These are phyloP conservation scores for Dictyostelium capitatum DNA, from an alignment of 78 protist genomes.

Conservation along the genomic window DNA sequence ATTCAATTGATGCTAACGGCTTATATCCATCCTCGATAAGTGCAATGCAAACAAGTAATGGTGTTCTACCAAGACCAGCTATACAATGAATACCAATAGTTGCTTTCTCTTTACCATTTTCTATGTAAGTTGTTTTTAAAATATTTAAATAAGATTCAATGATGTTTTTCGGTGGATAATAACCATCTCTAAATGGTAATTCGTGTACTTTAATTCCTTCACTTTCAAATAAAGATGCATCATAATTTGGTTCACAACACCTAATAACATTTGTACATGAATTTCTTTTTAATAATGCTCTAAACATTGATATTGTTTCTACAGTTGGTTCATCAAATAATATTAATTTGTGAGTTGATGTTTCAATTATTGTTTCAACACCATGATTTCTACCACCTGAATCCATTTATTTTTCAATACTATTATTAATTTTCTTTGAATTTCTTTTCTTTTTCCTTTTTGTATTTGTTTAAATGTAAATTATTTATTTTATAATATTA, in stretches of 20 bases:
- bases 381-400: conserved; percentile 11
- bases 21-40: conserved; percentile 73
- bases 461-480: neutral
- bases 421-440: neutral
- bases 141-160: conserved; percentile 16
- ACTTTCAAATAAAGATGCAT: conserved; percentile 15
- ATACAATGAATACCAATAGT: conserved; percentile 85
- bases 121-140: neutral
- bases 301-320: neutral
- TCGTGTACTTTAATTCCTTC: conserved; percentile 19
- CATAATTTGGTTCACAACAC: conserved; percentile 35
- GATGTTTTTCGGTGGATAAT: neutral
- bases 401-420: neutral
- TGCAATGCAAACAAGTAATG: conserved; percentile 85
- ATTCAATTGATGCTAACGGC: conserved; percentile 68
- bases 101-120: conserved; percentile 16
- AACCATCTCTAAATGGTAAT: conserved; percentile 4
- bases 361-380: conserved; percentile 6
- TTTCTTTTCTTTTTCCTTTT: neutral
- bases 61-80: conserved; percentile 88
- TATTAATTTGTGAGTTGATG: conserved; percentile 24
- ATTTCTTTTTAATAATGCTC: conserved; percentile 11
- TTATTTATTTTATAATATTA: neutral
- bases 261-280: conserved; percentile 21
- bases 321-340: conserved; percentile 33